Base-by-base conservation (phyloP, 2,329 filamentous ascomycete species). In the Metarhizium sp. region DNA sequence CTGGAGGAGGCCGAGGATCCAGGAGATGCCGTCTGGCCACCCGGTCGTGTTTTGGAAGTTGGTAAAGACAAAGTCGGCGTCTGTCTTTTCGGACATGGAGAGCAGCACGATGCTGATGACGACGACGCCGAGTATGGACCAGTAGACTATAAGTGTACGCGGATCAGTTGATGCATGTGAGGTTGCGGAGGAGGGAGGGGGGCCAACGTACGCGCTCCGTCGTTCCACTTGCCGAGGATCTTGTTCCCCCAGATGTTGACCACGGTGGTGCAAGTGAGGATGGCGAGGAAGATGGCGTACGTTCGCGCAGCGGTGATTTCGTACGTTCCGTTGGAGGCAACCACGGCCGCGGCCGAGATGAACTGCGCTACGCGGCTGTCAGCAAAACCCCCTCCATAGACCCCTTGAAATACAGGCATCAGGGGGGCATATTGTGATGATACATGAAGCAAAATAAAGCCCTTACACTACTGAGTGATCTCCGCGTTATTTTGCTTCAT, bases 1-100 rank as follows among this genome's bases (percentile, higher is more conserved):
- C 60, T 74, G 75, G 1, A 78, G 62, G 2, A 78, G 64, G 0
- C 75, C 75, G 1, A 78, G 62, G 14, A 77, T 69, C 75, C 75
- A 78, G 0, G 75, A 67, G 16, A 77, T 64, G 1, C 75, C 76
- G 51, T 76, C 71, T 1, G 69, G 64, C 75, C 75, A 78, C 2
- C 73, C 73, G 2, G 71, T 74, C 38, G 69, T 67, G 59, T 78
- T 78, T n/a, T 63, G 61, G 53, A 76, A 77, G 13, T 71, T 64
- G 6, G 69, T 63, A 55, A 77, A 78, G 11, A 77, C 74, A 57
- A 70, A 76, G 14, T 63, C 59, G 7, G 73, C 71, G 38, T 67
- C 63, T 7, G 72, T 74, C 50, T 79, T 75, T 6, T 60, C 54
- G 2, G 62, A 64, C 32, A 69, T 75, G 2, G 70, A 67, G 0